Base-by-base conservation (phyloP, 2,329 filamentous ascomycete species). In the Achaetomium macrosporum region DNA sequence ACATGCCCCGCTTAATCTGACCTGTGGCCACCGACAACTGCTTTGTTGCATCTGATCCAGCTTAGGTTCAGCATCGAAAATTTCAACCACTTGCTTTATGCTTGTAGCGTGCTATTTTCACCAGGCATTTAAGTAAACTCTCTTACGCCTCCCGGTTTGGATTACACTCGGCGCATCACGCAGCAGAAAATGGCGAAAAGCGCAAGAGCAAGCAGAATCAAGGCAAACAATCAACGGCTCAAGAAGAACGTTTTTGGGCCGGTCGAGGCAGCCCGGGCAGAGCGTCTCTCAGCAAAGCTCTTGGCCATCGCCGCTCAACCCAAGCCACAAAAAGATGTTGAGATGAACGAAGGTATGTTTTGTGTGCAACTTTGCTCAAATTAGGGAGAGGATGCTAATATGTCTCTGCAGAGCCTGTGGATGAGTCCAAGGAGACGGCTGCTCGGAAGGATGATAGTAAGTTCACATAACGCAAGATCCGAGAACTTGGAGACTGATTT, bases 231-330 rank as follows among this genome's bases (percentile, higher is more conserved):
- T 73, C 78, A 81, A 62, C 85, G 82, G 63, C 79, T 96, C 59
- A 91, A 91, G 70, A 76, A 81, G 60, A 83, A 82, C 59, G 86
- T 96, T 60, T 96, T 95, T 71, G 88, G 86, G 1, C 92, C 92
- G 15, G 83, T 84, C 51, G 89, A 92, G 69, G 75, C 79, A 63
- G 90, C 87, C 42, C 82, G 92, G 62, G 85, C 84, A 49, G 85
- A 91, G 70, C 85, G 92, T 60, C 81, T 96, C 35, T 90, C 89
- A 37, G 87, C 88, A 56, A 96, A 93, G 72, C 77, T 96, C 55
- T 77, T 91, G 65, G 90, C 91, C 68, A 69, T 95, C 62, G 87
- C 87, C 43, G 78, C 84, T 53, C 84, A 90, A 66, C 84, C 88
- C 55, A 90, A 87, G 68, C 84, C 87, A n/a, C 82, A 64, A 64